Conservation (phyloP, 805 yeast genomes). For the Candida krabiensis region DNA sequence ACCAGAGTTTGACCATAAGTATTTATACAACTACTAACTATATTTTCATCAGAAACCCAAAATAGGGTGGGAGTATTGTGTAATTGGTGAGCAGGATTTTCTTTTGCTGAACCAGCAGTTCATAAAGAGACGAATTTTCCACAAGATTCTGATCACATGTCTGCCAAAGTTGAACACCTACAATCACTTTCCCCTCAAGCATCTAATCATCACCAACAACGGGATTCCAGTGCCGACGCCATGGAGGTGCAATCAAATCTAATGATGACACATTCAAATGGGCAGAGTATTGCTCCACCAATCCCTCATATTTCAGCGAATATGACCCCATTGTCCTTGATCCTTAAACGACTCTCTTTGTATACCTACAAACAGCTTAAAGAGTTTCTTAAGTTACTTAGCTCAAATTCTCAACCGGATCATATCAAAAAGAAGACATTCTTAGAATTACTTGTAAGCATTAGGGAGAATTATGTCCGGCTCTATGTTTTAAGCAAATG, state of each 20-base stretch:
- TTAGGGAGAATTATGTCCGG: conserved; percentile 83
- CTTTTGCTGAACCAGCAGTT: too few species aligned
- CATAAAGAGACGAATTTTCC: too few species aligned
- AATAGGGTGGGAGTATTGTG: too few species aligned
- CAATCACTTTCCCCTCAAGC: too few species aligned
- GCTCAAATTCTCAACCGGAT: conserved; percentile 53
- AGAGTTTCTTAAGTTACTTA: conserved; percentile 59
- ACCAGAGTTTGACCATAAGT: too few species aligned
- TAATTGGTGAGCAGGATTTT: too few species aligned
- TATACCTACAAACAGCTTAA: conserved; percentile 64
- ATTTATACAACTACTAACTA: too few species aligned
- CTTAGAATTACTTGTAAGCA: conserved; percentile 62
- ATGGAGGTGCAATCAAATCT: too few species aligned
- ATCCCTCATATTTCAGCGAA: conserved; percentile 75
- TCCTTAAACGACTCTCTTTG: conserved; percentile 58
- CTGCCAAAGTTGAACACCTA: conserved; percentile 16
- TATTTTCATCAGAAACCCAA: too few species aligned
- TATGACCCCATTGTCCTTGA: conserved; percentile 61
- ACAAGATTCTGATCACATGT: too few species aligned
- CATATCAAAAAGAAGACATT: conserved; percentile 65
- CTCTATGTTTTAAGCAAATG: conserved; percentile 86
- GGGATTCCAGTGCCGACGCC: not conserved
- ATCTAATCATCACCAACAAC: conserved; percentile 7
- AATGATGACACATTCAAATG: too few species aligned
- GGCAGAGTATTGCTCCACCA: conserved; percentile 27